Evolutionary conservation across 768 basidiomycete genomes (phyloP).

Genomic region (Cantharellus cinnabarinus): DNA sequence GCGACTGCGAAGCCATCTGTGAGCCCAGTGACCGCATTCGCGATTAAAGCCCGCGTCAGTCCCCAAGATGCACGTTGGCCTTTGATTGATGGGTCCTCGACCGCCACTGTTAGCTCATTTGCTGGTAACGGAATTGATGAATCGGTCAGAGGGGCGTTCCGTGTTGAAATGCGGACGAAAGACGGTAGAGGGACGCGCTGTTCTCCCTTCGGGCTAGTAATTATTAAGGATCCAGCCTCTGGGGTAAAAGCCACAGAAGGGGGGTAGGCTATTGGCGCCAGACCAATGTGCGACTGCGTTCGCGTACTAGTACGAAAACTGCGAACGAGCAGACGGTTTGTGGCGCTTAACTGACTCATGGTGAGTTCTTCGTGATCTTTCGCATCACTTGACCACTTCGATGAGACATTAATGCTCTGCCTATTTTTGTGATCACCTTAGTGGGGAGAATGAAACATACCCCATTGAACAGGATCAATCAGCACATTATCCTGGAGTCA

Average conservation of each 20-base stretch:
- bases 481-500: too few relatives aligned
- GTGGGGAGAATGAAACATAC: too few relatives aligned
- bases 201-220: slow-evolving; percentile 38
- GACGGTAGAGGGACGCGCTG: slow-evolving; percentile 28
- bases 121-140: neutral
- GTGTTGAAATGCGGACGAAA: slow-evolving; percentile 19
- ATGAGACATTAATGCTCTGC: too few relatives aligned
- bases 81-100: slow-evolving; percentile 44
- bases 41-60: slow-evolving; percentile 73
- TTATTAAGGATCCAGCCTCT: slow-evolving; percentile 19
- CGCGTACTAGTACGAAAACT: neutral
- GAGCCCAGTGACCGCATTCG: slow-evolving; percentile 80
- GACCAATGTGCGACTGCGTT: neutral
- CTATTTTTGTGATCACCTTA: too few relatives aligned
- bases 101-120: slow-evolving; percentile 5
- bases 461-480: too few relatives aligned
- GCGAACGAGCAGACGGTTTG: neutral
- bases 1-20: slow-evolving; percentile 70
- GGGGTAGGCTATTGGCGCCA: neutral
- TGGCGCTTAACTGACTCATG: too few relatives aligned
- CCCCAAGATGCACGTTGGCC: slow-evolving; percentile 87
- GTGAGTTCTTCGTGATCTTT: too few relatives aligned
- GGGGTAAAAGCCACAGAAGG: neutral
- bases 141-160: neutral
- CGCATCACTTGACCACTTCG: too few relatives aligned